Evolutionary conservation across 2,329 filamentous ascomycete species (phyloP).

Genomic region (Colletotrichum higginsianum): DNA sequence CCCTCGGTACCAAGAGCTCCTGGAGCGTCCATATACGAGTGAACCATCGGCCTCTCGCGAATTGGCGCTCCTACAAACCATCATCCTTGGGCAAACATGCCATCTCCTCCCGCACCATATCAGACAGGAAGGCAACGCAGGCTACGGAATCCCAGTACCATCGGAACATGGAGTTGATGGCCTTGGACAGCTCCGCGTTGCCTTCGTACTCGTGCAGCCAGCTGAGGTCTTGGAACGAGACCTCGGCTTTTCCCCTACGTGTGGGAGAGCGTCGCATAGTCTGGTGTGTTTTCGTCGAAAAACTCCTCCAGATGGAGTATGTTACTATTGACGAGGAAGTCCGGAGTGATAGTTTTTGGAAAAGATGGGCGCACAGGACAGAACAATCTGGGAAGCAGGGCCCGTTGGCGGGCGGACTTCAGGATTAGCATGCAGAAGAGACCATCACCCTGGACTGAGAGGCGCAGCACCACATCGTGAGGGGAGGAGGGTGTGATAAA

Average conservation of each 20-base stretch:
- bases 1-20: constrained; percentile 44
- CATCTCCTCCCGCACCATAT: constrained; percentile 39
- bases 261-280: constrained; percentile 44
- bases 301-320: constrained; percentile 9
- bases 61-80: not conserved
- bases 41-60: constrained; percentile 35
- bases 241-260: constrained; percentile 41
- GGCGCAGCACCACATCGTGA: not conserved
- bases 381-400: not conserved
- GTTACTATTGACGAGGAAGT: not conserved
- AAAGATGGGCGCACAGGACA: not conserved
- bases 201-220: constrained; percentile 39
- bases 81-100: not conserved
- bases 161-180: constrained; percentile 47
- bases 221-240: constrained; percentile 39
- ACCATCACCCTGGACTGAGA: not conserved
- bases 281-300: not conserved
- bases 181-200: constrained; percentile 44
- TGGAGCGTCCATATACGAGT: constrained; percentile 26
- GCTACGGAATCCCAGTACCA: constrained; percentile 52
- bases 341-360: not conserved
- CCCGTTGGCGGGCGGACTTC: not conserved
- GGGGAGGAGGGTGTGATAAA: not conserved
- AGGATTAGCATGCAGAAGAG: not conserved
- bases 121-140: constrained; percentile 53